Evolutionary conservation across 352 stramenopile species (phyloP), one percentile per base, ranked within the genome.

Genomic region (Phytophthora pisi): DNA sequence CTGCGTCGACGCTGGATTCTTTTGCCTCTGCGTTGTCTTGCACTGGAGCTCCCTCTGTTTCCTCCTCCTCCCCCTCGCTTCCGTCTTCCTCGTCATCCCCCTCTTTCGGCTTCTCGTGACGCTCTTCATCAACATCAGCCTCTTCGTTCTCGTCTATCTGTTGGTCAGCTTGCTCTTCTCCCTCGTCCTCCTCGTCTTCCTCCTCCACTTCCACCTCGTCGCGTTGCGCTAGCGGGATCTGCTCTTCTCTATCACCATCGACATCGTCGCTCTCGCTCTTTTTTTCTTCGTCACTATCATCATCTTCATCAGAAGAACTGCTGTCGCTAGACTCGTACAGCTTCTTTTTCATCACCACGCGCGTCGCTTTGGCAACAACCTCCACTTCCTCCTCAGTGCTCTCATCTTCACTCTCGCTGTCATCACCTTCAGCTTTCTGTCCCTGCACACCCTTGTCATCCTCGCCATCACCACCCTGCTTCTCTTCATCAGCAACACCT

Each of bases 131-230:
- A 26, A 5, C 4, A 6, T 16, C n/a, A 26, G 43, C 43, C 43
- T 50, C n/a, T 26, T 28, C 43, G 28, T 26, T 50, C 11, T 30
- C 43, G 5, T 50, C 0, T 31, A 31, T 31, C 28, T 31, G 28
- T 31, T 31, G 28, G 28, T 8, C 43, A 47, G 15, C 11, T 20
- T 55, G 28, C 18, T 45, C 30, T 7, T 40, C 31, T 40, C 64
- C 49, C 57, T 60, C 66, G 18, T 57, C 52, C 10, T 36, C 38
- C 18, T 56, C 56, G 16, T 54, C 50, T 11, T 71, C 65, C 16
- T 59, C 56, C 47, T 54, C 70, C 36, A 18, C 46, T 63, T 72
- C 56, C 18, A 61, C 43, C n/a, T 70, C 61, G n/a, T 78, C 51
- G 2, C 42, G 31, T 61, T 74, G 66, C 15, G 66, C 61, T 38